Base-by-base conservation (phyloP, 495 filamentous ascomycete species). In the Thozetella sp. region DNA sequence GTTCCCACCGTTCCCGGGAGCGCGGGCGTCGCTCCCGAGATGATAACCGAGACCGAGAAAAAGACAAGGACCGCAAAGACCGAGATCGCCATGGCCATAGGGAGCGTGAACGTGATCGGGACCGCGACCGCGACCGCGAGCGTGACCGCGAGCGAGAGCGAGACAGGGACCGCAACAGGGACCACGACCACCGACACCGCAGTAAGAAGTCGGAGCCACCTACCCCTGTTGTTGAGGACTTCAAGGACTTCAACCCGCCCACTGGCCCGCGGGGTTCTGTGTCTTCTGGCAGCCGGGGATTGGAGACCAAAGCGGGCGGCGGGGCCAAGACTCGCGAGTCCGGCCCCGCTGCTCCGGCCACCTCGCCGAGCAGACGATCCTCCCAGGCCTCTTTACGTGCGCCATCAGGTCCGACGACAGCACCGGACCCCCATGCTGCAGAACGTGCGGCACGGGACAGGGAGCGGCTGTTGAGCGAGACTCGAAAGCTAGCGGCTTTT, bases 381-480 rank as follows among this genome's bases (percentile, higher is more conserved):
- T 77, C 76, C 2, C 70, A 74, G 19, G 79, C 78, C 10, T 77
- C 79, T 0, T 75, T 76, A 13, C 79, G 83, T n/a, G 71, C 68
- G 17, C 20, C 64, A 30, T 19, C 63, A 12, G 34, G 67, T 19
- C 20, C 64, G 17, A 54, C 54, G 19, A 30, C 67, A 24, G 40
- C 62, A 10, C 69, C 72, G 62, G 89, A 97, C 67, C 86, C 88
- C 0, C 88, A 93, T 64, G 88, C 89, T 0, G 75, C 88, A 1
- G 92, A 94, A 67, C 87, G 92, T 17, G 90, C 92, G 68, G 86
- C 86, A 13, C 81, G 90, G 15, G 88, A 93, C 59, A 80, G 89
- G 12, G 92, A 94, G 68, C 81, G 93, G 12, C 70, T 93, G 48
- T 78, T 90, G 4, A 90, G 91, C 61, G 92, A 96, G 70, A 82